A percentile compares a stretch with the other conserved stretches of the same genome.
Conservation (phyloP, 345 rosid genomes). For the Eucalyptus pauciflora region DNA sequence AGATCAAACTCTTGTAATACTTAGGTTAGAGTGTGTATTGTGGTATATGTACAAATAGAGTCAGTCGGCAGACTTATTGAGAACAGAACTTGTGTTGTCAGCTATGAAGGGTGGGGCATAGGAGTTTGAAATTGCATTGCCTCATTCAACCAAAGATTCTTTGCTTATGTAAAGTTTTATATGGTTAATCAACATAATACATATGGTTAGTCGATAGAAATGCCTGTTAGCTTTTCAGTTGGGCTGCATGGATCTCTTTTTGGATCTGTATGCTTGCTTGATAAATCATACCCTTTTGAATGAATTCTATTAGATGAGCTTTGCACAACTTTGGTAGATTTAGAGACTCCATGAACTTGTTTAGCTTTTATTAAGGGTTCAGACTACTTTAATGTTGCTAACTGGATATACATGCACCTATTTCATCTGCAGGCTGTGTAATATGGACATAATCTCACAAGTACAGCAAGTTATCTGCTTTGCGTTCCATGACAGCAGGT, state of each 20-base stretch:
- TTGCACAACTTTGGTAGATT: not conserved
- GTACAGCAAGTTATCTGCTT: slow-evolving; percentile 98
- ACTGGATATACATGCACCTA: not conserved
- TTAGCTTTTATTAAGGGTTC: not conserved
- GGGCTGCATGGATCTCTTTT: not conserved
- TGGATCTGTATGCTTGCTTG: not conserved
- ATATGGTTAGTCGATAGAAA: not conserved
- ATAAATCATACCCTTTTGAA: not conserved
- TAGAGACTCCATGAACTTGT: not conserved
- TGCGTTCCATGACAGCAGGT: slow-evolving; percentile 89
- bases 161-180: not conserved
- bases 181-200: not conserved
- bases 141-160: not conserved
- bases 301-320: not conserved
- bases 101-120: not conserved
- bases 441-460: slow-evolving; percentile 89
- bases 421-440: slow-evolving; percentile 60
- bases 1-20: not conserved
- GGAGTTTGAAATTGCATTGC: not conserved
- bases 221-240: not conserved
- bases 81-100: not conserved
- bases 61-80: not conserved
- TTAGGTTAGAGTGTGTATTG: not conserved
- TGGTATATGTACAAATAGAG: not conserved
- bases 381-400: not conserved